phyloP scores from a whole-genome alignment of 2,329 filamentous ascomycete genomes.

The Cryphonectria japonica region DNA sequence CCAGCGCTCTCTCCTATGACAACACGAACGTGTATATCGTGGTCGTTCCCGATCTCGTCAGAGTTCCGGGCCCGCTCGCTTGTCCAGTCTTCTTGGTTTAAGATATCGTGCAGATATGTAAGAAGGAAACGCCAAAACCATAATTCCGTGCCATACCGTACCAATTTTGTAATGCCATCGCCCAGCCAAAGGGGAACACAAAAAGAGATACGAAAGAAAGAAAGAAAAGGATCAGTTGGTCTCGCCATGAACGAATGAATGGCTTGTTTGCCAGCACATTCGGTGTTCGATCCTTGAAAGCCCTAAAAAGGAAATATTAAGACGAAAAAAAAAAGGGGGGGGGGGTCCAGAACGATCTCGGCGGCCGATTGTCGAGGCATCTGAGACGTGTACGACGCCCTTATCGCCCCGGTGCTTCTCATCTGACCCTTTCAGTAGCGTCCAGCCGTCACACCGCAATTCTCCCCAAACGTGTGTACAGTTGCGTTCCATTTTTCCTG shows the following conservation, averaged over 20 bases:
- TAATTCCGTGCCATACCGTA: background rate
- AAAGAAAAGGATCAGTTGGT: background rate
- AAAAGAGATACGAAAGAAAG: background rate
- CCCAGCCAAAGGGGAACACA: background rate
- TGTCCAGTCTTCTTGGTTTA: background rate
- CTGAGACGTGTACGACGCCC: background rate
- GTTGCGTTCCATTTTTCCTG: background rate
- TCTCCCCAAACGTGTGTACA: background rate
- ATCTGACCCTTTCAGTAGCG: background rate
- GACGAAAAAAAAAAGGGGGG: background rate
- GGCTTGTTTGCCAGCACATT: background rate
- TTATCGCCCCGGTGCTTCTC: background rate
- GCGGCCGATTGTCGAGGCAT: slow-evolving; percentile 1
- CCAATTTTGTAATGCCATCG: background rate
- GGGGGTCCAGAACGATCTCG: background rate
- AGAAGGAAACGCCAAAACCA: background rate
- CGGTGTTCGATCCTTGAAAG: background rate
- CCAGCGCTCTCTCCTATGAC: background rate
- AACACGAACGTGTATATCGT: background rate
- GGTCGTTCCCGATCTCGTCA: background rate
- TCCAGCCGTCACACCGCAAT: background rate
- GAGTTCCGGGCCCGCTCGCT: background rate
- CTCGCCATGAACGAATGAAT: background rate
- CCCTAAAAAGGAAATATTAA: background rate
- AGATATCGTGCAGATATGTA: background rate